Conservation (phyloP, 495 filamentous ascomycete genomes). For the Penicillium egyptiacum region DNA sequence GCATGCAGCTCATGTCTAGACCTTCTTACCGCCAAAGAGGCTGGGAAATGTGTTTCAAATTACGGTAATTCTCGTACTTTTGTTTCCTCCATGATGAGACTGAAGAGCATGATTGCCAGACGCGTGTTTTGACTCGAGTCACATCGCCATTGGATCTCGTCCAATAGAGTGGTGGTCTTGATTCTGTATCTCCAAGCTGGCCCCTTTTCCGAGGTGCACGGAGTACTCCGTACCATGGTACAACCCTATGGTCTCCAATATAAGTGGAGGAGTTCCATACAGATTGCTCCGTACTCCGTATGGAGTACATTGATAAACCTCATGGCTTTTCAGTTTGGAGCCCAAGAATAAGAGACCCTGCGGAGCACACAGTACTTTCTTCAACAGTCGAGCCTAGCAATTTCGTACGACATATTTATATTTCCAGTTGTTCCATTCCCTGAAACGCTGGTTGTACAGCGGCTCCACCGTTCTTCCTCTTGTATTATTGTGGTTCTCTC, state of each 20-base stretch:
- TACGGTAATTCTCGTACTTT: slow-evolving; percentile 7
- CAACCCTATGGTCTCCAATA: background rate
- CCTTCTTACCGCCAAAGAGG: slow-evolving; percentile 10
- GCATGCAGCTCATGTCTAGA: slow-evolving; percentile 12
- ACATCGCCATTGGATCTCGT: background rate
- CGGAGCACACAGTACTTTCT: background rate
- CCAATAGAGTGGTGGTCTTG: background rate
- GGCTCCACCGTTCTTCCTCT: background rate
- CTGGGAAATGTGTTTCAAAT: slow-evolving; percentile 1
- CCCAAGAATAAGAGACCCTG: background rate
- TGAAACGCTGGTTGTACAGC: background rate
- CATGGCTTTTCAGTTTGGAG: background rate
- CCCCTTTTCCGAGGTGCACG: background rate
- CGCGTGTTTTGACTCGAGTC: background rate
- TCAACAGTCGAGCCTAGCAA: background rate
- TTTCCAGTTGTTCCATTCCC: background rate
- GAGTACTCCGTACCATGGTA: background rate
- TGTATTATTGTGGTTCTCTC: background rate
- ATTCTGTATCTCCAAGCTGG: background rate
- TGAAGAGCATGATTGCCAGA: background rate
- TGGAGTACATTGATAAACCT: background rate
- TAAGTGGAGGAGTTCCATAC: background rate
- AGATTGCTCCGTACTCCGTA: too few relatives aligned
- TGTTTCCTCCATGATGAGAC: background rate
- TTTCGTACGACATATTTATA: background rate